These are phyloP conservation scores for Recurvomyces mirabilis DNA, from an alignment of 495 filamentous ascomycete species.

Conservation along the genomic window DNA sequence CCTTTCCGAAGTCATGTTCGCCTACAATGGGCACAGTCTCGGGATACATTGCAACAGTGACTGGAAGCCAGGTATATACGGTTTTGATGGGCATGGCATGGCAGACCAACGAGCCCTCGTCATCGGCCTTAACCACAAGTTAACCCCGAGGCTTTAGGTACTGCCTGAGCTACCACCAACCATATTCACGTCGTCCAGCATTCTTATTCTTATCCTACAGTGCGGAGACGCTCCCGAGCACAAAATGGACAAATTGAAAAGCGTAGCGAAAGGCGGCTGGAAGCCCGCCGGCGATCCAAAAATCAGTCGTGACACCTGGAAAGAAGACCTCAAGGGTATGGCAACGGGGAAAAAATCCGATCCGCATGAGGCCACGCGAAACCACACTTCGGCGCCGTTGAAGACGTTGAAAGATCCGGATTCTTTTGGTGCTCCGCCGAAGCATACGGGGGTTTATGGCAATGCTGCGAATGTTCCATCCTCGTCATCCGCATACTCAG, in stretches of 20 bases:
- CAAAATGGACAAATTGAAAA: conserved; percentile 19
- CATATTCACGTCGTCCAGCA: no score
- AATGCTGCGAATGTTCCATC: conserved; percentile 13
- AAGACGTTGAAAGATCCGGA: conserved; percentile 69
- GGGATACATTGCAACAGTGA: no score
- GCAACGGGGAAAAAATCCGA: conserved; percentile 33
- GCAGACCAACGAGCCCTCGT: no score
- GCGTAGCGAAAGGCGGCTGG: conserved; percentile 27
- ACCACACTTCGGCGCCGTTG: conserved; percentile 58
- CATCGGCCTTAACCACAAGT: no score
- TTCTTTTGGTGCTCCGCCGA: conserved; percentile 79
- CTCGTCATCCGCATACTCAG: background rate
- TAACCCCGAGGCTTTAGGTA: no score
- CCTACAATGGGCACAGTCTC: no score
- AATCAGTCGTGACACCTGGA: conserved; percentile 21
- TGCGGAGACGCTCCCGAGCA: no score
- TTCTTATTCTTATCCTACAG: no score
- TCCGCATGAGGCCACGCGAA: conserved; percentile 27
- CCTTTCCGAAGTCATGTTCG: no score
- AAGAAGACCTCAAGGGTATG: conserved; percentile 14
- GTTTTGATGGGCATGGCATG: no score
- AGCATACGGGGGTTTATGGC: conserved; percentile 47
- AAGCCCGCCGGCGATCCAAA: conserved; percentile 23
- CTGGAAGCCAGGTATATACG: no score
- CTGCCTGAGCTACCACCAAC: no score